These are phyloP conservation scores for Senecio squalidus DNA, from an alignment of 140 eudicot species.

Conservation along the genomic window DNA sequence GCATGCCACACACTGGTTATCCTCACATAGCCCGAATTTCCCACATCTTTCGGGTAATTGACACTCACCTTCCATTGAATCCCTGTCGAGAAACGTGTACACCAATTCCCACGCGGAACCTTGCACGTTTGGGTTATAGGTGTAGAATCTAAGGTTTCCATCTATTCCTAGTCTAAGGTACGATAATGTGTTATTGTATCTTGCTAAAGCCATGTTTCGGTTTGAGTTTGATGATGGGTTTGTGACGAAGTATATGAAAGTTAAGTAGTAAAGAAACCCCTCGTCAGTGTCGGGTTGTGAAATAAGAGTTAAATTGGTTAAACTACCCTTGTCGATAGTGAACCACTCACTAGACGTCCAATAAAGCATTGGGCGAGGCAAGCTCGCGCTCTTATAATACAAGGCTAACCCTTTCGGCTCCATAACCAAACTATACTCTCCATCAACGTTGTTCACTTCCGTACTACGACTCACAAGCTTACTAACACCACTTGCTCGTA, in stretches of 20 bases:
- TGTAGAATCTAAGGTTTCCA: constrained; percentile 47
- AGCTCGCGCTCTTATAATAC: constrained; percentile 33
- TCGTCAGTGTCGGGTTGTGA: constrained; percentile 16
- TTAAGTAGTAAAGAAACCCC: constrained; percentile 22
- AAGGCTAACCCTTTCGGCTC: constrained; percentile 39
- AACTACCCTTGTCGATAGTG: constrained; percentile 9
- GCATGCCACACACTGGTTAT: constrained; percentile 61
- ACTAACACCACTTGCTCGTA: constrained; percentile 22
- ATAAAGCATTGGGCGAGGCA: constrained; percentile 37
- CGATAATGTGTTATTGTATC: constrained; percentile 41
- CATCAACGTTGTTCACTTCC: constrained; percentile 22
- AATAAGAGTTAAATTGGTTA: constrained; percentile 26
- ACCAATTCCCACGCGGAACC: constrained; percentile 35
- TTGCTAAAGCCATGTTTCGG: constrained; percentile 18
- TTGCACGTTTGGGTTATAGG: constrained; percentile 34
- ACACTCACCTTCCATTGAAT: constrained; percentile 31
- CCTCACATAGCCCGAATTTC: constrained; percentile 43
- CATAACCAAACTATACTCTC: constrained; percentile 48
- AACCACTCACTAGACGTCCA: constrained; percentile 13
- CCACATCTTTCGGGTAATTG: constrained; percentile 46
- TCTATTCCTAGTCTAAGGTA: constrained; percentile 41
- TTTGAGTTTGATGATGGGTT: background rate
- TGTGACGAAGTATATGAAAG: background rate
- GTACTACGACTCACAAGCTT: constrained; percentile 53
- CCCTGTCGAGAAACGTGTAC: constrained; percentile 29